Evolutionary conservation across 345 rosid species (phyloP), one percentile per base, ranked within the genome.

Genomic region (Trapa bicornis): DNA sequence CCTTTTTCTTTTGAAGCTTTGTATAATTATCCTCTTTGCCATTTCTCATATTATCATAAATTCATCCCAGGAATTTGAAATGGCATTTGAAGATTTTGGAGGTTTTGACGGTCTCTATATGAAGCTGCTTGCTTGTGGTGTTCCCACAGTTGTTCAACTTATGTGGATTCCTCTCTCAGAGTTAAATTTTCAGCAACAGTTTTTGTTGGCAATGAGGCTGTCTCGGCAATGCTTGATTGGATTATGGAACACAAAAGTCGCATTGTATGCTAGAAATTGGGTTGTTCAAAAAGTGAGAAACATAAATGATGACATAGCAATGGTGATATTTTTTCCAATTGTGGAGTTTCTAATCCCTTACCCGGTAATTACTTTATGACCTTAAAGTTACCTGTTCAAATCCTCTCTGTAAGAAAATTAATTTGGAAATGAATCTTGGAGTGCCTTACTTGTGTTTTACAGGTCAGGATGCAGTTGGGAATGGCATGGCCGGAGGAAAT

Each of bases 101-200:
- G 98, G 98, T 62, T 86, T 92, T 81, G 96, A 92, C 81, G 96
- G 92, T 68, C 78, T 89, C 54, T 92, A 92, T 71, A 77, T 85
- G 85, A 92, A 86, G 87, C 87, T 92, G 96, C 86, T 92, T 80
- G 92, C 91, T 73, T 80, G 76, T 64, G 89, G 85, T 66, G 86
- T 87, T 54, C 96, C 95, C 69, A 87, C 95, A 47, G 70, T 85
- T 70, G 88, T 92, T 73, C 95, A 89, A 37, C 74, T 92, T 72
- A 92, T 92, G 95, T 81, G 92, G 96, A 92, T 92, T 81, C 98
- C 98, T 68, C 79, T 92, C 65, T 87, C 92, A 45, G 98, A 92
- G 78, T 85, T 92, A 78, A 80, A 78, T 82, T 72, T 89, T 64
- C 75, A 68, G 66, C 95, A 89, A 72, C 98, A 89, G 76, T 86